Percentiles rank a stretch among this genome's conserved stretches.
Evolutionary conservation across 2,329 filamentous ascomycete species (phyloP).

Genomic region (Ophiosphaerella korrae): DNA sequence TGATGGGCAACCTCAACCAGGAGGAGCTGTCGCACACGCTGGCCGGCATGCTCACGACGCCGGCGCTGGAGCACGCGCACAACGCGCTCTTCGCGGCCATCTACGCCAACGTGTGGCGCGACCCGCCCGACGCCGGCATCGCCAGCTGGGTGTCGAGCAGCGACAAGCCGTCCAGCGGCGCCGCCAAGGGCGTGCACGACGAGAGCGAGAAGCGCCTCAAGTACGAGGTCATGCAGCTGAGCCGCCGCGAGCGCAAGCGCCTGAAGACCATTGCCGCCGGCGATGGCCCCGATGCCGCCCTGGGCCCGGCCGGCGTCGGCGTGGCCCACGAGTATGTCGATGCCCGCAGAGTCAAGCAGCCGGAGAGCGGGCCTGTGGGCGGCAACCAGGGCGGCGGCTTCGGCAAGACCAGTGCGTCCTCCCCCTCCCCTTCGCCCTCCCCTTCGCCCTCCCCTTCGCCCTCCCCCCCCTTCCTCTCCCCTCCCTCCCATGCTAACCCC

Average conservation of each 20-base stretch:
- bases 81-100: constrained; percentile 66
- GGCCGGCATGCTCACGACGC: constrained; percentile 60
- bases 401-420: constrained; percentile 74
- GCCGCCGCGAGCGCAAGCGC: constrained; percentile 63
- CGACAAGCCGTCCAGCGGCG: constrained; percentile 74
- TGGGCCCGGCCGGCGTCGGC: background rate
- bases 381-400: constrained; percentile 71
- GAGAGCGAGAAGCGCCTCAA: constrained; percentile 67
- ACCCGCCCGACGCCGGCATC: constrained; percentile 65
- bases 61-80: constrained; percentile 63
- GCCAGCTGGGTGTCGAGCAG: constrained; percentile 69
- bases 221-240: constrained; percentile 67
- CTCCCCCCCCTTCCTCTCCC: too few species aligned
- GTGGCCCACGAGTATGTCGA: constrained; percentile 43
- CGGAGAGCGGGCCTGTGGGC: constrained; percentile 65
- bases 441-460: background rate
- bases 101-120: constrained; percentile 63
- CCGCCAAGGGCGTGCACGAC: constrained; percentile 68
- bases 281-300: constrained; percentile 10
- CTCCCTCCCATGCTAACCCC: background rate
- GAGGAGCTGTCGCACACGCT: constrained; percentile 63
- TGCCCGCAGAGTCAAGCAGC: constrained; percentile 51
- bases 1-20: constrained; percentile 66
- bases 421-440: background rate
- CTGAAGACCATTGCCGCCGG: constrained; percentile 60